Base-by-base conservation (phyloP, 306 rosid genomes). In the Gastrolobium bilobum region DNA sequence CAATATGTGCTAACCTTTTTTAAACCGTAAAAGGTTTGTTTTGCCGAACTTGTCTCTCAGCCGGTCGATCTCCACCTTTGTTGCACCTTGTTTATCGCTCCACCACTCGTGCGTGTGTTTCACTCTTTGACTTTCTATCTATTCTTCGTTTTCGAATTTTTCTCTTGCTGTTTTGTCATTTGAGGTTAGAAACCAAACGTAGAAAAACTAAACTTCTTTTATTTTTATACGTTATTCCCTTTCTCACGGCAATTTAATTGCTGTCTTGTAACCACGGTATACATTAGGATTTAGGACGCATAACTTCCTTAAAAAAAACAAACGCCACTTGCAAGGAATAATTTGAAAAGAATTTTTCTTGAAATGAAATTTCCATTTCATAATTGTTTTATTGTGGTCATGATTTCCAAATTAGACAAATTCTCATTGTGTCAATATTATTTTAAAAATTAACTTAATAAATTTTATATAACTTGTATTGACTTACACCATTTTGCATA, bases 61-160 rank as follows among this genome's bases (percentile, higher is more conserved):
- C 73, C 42, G 3, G 1, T 67, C 42, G 3, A 5, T 2, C 0
- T 38, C 56, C 31, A 15, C 66, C 20, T 71, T 30, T 77, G 83
- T 57, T 71, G 47, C 47, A 35, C 89, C 92, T 81, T 73, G 47
- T 31, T 13, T 57, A 10, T 70, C 85, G 81, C 73, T 48, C 51
- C 77, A 62, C 83, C 70, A 33, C 66, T 44, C 72, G 7, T 68
- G 26, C 72, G 7, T 68, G 7, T 68, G n/a, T 44, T 62, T 80
- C 48, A 2, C 47, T 14, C 9, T 52, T 61, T 73, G 77, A 68
- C 85, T 82, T 40, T 20, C 46, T 50, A 9, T 20, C 4, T 3
- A 2, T 53, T 54, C 40, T 39, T 7, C 3, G 3, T 10, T 8
- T 4, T 57, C 4, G 68, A 56, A 30, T 39, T 11, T 71, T 51